Evolutionary conservation across 352 stramenopile genomes (phyloP), one percentile per base, ranked within the genome.

Genomic region (Phytophthora macrochlamydospora): DNA sequence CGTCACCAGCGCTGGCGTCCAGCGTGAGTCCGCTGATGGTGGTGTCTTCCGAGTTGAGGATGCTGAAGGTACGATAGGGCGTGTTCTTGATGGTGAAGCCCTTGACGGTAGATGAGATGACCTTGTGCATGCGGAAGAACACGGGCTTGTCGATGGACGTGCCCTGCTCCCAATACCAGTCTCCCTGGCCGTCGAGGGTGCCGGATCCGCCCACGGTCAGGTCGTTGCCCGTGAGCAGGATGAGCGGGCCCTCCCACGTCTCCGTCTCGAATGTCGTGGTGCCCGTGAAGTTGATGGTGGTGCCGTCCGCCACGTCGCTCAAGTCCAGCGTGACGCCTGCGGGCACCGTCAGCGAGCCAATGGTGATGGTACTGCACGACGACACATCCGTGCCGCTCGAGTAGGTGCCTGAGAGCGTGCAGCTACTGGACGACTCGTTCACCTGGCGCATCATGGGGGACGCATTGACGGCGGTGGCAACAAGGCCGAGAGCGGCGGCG

Each of bases 141-240:
- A 77, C 63, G 0, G 71, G 74, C 2, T 63, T 59, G 1, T 52
- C 68, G 49, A 79, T 65, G 8, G 50, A 69, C 42, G 43, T 18
- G 3, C 63, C 68, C 32, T 82, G 60, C 24, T 69, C 61, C 74
- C 74, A 82, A 63, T 82, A 79, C 67, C 66, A 77, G 5, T 18
- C 33, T 0, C 74, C 71, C 46, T 79, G 71, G 31, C 74, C 74
- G 29, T 82, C 71, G 12, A 82, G 44, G 2, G 58, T 75, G 5
- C 74, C 74, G 1, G 67, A 35, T 7, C 74, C 74, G 13, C 56
- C 56, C 5, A 82, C 61, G 6, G 58, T 79, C 9, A 82, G 59
- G 18, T 56, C 57, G 8, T 61, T 69, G 32, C 70, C 74, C 14
- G 54, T 67, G 13, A 82, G 40, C 7, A 42, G 45, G 3, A 82